Conservation (phyloP, 306 rosid genomes). For the Ammopiptanthus mongolicus region DNA sequence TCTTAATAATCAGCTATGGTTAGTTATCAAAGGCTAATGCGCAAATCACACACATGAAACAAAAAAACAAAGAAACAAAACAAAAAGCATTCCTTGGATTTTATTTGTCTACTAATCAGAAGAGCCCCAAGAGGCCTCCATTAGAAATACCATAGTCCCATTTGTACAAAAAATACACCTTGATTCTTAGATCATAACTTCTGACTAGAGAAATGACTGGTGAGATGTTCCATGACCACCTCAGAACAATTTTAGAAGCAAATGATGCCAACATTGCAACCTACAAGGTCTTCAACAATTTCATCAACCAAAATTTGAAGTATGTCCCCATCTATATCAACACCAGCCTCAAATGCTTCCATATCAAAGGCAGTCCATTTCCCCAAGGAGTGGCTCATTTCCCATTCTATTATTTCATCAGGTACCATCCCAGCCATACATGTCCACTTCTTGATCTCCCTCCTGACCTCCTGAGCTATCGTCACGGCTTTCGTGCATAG, state of each 20-base stretch:
- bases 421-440: constrained; percentile 53
- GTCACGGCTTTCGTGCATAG: constrained; percentile 25
- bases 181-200: constrained; percentile 13
- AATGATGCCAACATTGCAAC: constrained; percentile 23
- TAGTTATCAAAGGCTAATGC: background rate
- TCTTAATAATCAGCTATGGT: background rate
- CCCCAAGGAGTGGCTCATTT: constrained; percentile 69
- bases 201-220: background rate
- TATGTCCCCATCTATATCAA: constrained; percentile 47
- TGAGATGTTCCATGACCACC: background rate
- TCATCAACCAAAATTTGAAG: constrained; percentile 63
- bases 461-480: constrained; percentile 43
- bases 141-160: constrained; percentile 21
- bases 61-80: background rate
- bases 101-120: constrained; percentile 17
- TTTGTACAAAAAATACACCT: constrained; percentile 44
- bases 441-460: constrained; percentile 54
- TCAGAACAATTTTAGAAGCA: constrained; percentile 8
- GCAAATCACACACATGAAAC: background rate
- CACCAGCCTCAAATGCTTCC: constrained; percentile 73
- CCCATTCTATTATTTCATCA: constrained; percentile 79
- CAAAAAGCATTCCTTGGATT: background rate
- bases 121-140: background rate
- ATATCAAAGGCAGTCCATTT: constrained; percentile 69
- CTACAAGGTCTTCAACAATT: constrained; percentile 46